Conservation (phyloP, 2,329 filamentous ascomycete genomes). For the Aspergillus brasiliensis region DNA sequence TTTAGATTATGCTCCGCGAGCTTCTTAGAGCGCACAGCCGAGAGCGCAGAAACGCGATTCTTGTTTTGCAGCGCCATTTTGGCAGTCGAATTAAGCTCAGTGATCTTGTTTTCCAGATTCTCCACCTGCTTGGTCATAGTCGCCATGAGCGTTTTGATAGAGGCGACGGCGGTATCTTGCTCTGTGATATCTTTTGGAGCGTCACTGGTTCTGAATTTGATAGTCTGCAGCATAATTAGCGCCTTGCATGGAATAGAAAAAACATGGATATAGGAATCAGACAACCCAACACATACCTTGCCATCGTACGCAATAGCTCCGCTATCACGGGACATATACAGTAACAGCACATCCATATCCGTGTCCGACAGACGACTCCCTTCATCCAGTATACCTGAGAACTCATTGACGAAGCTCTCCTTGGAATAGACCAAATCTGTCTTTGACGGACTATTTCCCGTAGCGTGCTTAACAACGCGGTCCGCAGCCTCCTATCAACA, state of each 20-base stretch:
- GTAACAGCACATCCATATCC: slow-evolving; percentile 71
- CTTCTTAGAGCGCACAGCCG: slow-evolving; percentile 80
- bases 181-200: slow-evolving; percentile 61
- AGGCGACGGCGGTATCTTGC: slow-evolving; percentile 80
- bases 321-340: slow-evolving; percentile 70
- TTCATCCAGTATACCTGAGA: slow-evolving; percentile 56
- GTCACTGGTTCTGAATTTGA: slow-evolving; percentile 70
- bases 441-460: slow-evolving; percentile 48
- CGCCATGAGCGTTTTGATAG: slow-evolving; percentile 71
- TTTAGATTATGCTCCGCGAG: slow-evolving; percentile 72
- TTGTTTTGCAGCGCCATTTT: slow-evolving; percentile 71
- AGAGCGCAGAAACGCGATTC: slow-evolving; percentile 73
- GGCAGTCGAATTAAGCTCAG: slow-evolving; percentile 57
- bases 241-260: not conserved
- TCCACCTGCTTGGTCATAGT: slow-evolving; percentile 69
- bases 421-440: slow-evolving; percentile 71
- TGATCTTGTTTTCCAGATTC: slow-evolving; percentile 60
- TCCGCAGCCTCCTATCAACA: slow-evolving; percentile 54
- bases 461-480: slow-evolving; percentile 52
- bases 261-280: slow-evolving; percentile 1
- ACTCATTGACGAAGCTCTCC: slow-evolving; percentile 63
- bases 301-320: slow-evolving; percentile 51
- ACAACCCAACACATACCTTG: slow-evolving; percentile 36
- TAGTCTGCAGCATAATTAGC: slow-evolving; percentile 52
- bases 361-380: slow-evolving; percentile 57